A percentile compares a stretch with the other conserved stretches of the same genome.
phyloP scores from a whole-genome alignment of 352 stramenopile genomes.

The Blastocystis sp. region DNA sequence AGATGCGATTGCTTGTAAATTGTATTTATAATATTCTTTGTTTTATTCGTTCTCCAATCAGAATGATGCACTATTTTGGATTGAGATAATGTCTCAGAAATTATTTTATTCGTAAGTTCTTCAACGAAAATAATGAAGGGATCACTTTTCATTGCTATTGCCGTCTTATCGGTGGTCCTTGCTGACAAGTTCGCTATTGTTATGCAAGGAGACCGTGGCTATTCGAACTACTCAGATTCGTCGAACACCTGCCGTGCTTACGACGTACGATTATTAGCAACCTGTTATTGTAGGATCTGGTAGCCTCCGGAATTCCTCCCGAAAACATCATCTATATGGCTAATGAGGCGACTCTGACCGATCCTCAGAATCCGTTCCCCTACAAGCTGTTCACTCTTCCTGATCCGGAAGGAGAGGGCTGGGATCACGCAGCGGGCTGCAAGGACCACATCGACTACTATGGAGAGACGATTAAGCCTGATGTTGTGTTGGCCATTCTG shows the following conservation, averaged over 20 bases:
- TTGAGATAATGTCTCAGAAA: no score
- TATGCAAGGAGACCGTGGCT: constrained; percentile 41
- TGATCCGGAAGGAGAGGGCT: not conserved
- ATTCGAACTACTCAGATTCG: constrained; percentile 33
- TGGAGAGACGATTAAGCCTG: not conserved
- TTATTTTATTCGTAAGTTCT: no score
- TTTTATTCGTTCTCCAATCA: not conserved
- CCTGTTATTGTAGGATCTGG: not conserved
- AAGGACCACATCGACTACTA: constrained; percentile 13
- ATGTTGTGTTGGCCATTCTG: constrained; percentile 3
- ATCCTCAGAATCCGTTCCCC: not conserved
- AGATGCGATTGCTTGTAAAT: not conserved
- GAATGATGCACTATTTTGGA: no score
- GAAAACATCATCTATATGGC: constrained; percentile 9
- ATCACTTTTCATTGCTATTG: not conserved
- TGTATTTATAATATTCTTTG: not conserved
- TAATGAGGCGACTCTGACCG: not conserved
- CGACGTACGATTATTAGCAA: not conserved
- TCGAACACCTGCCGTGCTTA: constrained; percentile 45
- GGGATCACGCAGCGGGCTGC: not conserved
- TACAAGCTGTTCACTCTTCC: constrained; percentile 21
- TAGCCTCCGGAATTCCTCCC: constrained; percentile 15
- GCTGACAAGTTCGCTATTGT: constrained; percentile 32
- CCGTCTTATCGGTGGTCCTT: not conserved
- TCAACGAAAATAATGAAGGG: no score